Evolutionary conservation across 495 filamentous ascomycete species (phyloP).

Genomic region (Tuber melanosporum): DNA sequence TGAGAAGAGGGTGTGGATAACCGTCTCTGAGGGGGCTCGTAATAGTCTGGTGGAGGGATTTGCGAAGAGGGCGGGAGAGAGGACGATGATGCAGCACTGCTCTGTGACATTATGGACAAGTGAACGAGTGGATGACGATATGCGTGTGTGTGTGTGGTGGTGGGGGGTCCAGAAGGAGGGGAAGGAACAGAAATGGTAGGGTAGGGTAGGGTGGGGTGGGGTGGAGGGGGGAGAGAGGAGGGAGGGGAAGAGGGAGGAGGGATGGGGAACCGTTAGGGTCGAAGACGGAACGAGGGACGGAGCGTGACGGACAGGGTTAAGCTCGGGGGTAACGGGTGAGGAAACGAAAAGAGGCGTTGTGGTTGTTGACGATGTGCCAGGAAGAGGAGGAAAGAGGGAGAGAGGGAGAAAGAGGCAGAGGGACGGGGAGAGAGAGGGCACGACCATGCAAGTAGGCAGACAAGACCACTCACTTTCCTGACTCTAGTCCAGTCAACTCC

Average conservation of each 20-base stretch:
- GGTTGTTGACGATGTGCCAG: not conserved
- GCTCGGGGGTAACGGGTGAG: not conserved
- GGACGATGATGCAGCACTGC: conserved; percentile 28
- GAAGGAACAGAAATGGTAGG: not conserved
- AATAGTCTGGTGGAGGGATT: conserved; percentile 29
- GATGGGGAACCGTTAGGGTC: conserved; percentile 1
- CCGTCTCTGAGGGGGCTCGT: conserved; percentile 30
- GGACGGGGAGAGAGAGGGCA: not conserved
- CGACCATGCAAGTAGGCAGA: not conserved
- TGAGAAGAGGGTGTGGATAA: conserved; percentile 31
- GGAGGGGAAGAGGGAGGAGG: not conserved
- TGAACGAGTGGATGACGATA: not conserved
- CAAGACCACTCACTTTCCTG: conserved; percentile 6
- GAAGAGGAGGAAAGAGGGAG: not conserved
- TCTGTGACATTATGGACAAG: conserved; percentile 34
- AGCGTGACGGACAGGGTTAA: conserved; percentile 1
- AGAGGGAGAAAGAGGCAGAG: not conserved
- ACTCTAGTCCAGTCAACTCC: not conserved
- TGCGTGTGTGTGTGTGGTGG: not conserved
- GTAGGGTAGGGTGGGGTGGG: not conserved
- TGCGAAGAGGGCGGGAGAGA: conserved; percentile 31
- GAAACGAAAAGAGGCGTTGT: conserved; percentile 2
- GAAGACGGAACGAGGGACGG: not conserved
- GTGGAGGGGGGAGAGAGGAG: not conserved
- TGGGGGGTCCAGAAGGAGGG: not conserved